These are phyloP conservation scores for Tausonia pullulans DNA, from an alignment of 1,284 basidiomycete species.

Conservation along the genomic window DNA sequence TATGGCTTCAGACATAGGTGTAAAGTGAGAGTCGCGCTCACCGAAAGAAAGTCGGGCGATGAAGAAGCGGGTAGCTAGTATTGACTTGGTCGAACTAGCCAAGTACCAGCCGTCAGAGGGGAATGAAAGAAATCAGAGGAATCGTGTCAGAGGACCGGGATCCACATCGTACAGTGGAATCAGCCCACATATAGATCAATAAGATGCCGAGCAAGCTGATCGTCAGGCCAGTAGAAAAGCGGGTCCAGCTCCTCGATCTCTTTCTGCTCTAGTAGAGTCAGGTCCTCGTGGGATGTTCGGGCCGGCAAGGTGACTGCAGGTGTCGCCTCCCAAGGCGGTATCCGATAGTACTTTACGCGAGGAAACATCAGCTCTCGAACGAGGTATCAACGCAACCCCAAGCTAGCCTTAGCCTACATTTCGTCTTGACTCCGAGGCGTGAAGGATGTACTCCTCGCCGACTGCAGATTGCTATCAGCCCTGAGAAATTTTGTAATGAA, in stretches of 20 bases:
- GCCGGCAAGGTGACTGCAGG: too few relatives aligned
- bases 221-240: constrained; percentile 29
- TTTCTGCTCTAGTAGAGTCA: neutral
- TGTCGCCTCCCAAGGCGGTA: neutral
- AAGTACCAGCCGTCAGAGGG: too few relatives aligned
- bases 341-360: constrained; percentile 1
- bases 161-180: too few relatives aligned
- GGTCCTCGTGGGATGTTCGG: neutral
- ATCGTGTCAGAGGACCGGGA: too few relatives aligned
- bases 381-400: neutral
- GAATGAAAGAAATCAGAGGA: too few relatives aligned
- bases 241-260: constrained; percentile 8
- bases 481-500: too few relatives aligned
- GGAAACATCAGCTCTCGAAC: neutral
- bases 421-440: neutral
- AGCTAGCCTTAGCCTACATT: constrained; percentile 2
- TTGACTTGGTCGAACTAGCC: constrained; percentile 48
- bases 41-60: constrained; percentile 59
- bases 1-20: too few relatives aligned
- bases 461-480: too few relatives aligned
- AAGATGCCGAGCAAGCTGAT: constrained; percentile 49
- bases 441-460: too few relatives aligned
- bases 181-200: constrained; percentile 46
- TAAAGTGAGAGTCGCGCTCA: neutral
- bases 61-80: constrained; percentile 55